Evolutionary conservation across 179 eudicot species (phyloP), one percentile per base, ranked within the genome.

Genomic region (Corrigiola litoralis): DNA sequence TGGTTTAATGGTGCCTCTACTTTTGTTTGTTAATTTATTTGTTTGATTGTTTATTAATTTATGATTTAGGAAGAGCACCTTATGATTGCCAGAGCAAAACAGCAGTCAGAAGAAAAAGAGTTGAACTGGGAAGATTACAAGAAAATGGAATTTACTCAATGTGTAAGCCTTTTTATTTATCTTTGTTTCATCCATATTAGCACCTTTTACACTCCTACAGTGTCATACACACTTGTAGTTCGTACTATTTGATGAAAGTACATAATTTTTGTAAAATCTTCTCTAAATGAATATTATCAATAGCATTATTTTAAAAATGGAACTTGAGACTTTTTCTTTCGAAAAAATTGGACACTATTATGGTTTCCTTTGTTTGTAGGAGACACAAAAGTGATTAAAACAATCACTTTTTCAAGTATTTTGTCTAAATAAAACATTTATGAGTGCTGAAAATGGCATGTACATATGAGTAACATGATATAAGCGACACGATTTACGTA

Each of bases 131-230:
- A 94, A 37, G 99, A 94, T 56, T 94, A 90, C 83, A 88, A 86
- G 77, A 90, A 88, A 63, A 94, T 94, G 99, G 99, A 88, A 40
- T 94, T 94, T 34, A 94, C 99, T 8, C 99, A 94, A 66, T 90
- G 97, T 76, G 99, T 94, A 86, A 84, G 95, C 68, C 6, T 51
- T 21, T 16, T 40, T 28, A 11, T 31, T 20, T 48, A 8, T 23
- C 49, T 45, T 25, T 46, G 20, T 17, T 46, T 20, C 17, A 10
- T 40, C 14, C 14, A 1, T n/a, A 40, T 42, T 11, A 0, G 2
- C 21, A 36, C 17, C 17, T 9, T 23, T 42, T 33, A 0, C 6
- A 4, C n/a, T 51, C 18, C 5, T 51, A 51, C 16, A 6, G 16
- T 46, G n/a, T n/a, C n/a, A n/a, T n/a, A n/a, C n/a, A n/a, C n/a